A percentile compares a stretch with the other conserved stretches of the same genome.
Conservation (phyloP, 768 basidiomycete genomes). For the Termitomyces sp. region DNA sequence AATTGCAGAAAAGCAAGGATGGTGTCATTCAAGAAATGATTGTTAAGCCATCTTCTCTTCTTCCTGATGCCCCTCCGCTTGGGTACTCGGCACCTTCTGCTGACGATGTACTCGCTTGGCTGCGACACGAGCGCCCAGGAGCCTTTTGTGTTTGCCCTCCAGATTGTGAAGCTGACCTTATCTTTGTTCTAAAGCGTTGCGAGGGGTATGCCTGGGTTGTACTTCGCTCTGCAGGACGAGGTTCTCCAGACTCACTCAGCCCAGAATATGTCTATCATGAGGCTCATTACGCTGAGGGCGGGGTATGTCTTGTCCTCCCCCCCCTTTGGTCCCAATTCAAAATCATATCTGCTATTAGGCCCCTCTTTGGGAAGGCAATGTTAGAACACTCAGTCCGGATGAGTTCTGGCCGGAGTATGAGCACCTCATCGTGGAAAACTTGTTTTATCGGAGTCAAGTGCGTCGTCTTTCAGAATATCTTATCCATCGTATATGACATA, state of each 20-base stretch:
- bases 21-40: neutral
- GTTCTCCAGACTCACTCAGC: neutral
- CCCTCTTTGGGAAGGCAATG: neutral
- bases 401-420: neutral
- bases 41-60: neutral
- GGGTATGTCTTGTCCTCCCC: neutral
- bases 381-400: neutral
- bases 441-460: neutral
- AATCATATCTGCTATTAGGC: neutral
- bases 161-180: neutral
- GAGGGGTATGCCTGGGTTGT: neutral
- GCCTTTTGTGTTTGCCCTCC: slow-evolving; percentile 2
- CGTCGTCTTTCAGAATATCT: neutral
- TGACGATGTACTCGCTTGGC: slow-evolving; percentile 1
- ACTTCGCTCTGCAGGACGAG: neutral
- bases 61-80: neutral
- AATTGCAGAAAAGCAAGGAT: neutral
- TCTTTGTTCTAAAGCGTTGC: neutral
- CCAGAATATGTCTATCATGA: neutral
- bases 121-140: neutral
- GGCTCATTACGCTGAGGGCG: neutral
- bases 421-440: neutral
- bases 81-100: neutral
- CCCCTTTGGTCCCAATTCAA: no score
- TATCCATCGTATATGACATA: no score